phyloP scores from a whole-genome alignment of 345 rosid species.

The Heritiera fomes region DNA sequence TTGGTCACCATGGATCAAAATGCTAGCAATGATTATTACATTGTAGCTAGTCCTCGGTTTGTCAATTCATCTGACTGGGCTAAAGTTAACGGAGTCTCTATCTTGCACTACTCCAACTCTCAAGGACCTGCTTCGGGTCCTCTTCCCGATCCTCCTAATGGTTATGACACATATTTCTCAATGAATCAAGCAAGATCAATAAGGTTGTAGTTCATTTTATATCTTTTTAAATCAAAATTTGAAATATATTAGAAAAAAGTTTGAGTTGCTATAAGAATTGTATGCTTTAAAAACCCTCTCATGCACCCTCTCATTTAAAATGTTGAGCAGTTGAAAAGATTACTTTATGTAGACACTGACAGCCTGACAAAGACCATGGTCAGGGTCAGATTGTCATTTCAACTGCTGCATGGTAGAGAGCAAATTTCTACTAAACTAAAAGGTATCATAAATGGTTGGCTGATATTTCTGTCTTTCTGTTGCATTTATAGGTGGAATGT shows the following conservation, averaged over 20 bases:
- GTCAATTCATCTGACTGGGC: constrained; percentile 48
- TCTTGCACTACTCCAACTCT: constrained; percentile 84
- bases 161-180: constrained; percentile 68
- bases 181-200: constrained; percentile 98
- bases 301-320: neutral
- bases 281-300: neutral
- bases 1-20: constrained; percentile 89
- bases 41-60: constrained; percentile 82
- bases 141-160: constrained; percentile 83
- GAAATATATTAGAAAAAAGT: neutral
- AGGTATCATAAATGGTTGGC: neutral
- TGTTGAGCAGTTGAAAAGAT: constrained; percentile 23
- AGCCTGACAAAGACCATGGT: neutral
- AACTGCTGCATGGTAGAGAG: constrained; percentile 10
- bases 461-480: constrained; percentile 20
- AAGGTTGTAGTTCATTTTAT: constrained; percentile 57
- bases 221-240: constrained; percentile 4
- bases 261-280: neutral
- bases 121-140: constrained; percentile 85
- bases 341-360: constrained; percentile 1
- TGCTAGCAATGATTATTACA: constrained; percentile 78
- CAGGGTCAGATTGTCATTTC: neutral
- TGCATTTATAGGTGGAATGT: constrained; percentile 66
- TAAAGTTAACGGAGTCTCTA: constrained; percentile 66
- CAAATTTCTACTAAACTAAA: neutral